Evolutionary conservation across 2,329 filamentous ascomycete species (phyloP).

Genomic region (Ilyonectria robusta): DNA sequence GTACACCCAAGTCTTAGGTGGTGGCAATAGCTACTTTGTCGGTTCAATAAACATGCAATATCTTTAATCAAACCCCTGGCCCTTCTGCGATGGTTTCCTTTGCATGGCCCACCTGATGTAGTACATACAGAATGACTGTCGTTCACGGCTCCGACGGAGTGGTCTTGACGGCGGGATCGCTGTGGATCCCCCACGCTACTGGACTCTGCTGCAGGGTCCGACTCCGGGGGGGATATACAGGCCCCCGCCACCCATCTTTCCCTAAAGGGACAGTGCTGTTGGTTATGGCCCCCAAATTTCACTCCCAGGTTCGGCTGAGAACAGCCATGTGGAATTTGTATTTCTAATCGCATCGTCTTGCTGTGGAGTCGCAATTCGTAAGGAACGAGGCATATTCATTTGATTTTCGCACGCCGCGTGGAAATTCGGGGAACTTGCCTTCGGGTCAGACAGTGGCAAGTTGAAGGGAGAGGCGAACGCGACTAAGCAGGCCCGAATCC

Average conservation of each 20-base stretch:
- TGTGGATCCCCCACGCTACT: too few species aligned
- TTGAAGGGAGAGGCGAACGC: slow-evolving; percentile 1
- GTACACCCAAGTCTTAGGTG: too few species aligned
- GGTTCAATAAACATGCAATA: too few species aligned
- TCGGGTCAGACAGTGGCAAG: not conserved
- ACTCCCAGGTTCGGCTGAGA: not conserved
- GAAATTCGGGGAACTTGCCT: not conserved
- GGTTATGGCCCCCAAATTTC: slow-evolving; percentile 1
- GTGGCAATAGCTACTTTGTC: too few species aligned
- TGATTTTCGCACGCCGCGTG: slow-evolving; percentile 14
- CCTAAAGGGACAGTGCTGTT: not conserved
- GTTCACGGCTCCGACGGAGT: too few species aligned
- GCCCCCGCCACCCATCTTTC: not conserved
- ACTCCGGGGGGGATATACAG: not conserved
- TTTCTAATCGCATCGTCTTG: not conserved
- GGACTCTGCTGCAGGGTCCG: too few species aligned
- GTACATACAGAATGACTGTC: too few species aligned
- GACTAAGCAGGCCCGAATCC: not conserved
- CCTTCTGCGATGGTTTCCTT: too few species aligned
- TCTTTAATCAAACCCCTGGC: too few species aligned
- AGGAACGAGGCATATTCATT: not conserved
- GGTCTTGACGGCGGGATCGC: too few species aligned
- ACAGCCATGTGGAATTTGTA: not conserved
- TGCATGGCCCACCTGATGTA: too few species aligned
- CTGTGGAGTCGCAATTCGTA: not conserved